Conservation (phyloP, 352 stramenopile genomes). For the Globisporangium perplexum region DNA sequence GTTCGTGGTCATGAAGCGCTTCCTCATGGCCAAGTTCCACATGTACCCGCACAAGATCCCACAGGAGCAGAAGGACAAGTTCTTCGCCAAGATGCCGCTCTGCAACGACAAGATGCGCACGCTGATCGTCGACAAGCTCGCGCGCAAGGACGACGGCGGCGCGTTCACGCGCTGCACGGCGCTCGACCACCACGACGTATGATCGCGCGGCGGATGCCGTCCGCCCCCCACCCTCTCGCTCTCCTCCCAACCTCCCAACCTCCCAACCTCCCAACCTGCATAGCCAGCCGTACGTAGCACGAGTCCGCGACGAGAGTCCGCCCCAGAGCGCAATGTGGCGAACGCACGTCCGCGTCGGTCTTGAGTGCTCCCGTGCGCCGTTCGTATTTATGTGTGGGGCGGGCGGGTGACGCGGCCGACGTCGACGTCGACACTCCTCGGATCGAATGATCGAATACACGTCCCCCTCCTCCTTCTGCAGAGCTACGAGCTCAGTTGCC, state of each 20-base stretch:
- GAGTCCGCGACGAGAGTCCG: neutral
- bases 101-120: constrained; percentile 60
- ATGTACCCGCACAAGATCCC: constrained; percentile 71
- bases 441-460: no score
- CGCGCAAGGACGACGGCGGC: constrained; percentile 7
- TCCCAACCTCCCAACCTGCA: no score
- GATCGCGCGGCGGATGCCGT: neutral
- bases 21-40: constrained; percentile 75
- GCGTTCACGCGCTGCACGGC: neutral
- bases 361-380: no score
- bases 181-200: neutral
- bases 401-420: no score
- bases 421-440: no score
- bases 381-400: no score
- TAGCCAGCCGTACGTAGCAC: neutral
- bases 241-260: neutral
- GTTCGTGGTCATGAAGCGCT: constrained; percentile 77
- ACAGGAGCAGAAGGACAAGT: constrained; percentile 48
- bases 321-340: no score
- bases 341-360: no score
- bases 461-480: no score
- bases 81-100: constrained; percentile 59
- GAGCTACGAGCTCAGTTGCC: constrained; percentile 57
- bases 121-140: constrained; percentile 43
- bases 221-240: no score